Conservation (phyloP, 2,329 filamentous ascomycete genomes). For the Cladosporium cucumerinum region DNA sequence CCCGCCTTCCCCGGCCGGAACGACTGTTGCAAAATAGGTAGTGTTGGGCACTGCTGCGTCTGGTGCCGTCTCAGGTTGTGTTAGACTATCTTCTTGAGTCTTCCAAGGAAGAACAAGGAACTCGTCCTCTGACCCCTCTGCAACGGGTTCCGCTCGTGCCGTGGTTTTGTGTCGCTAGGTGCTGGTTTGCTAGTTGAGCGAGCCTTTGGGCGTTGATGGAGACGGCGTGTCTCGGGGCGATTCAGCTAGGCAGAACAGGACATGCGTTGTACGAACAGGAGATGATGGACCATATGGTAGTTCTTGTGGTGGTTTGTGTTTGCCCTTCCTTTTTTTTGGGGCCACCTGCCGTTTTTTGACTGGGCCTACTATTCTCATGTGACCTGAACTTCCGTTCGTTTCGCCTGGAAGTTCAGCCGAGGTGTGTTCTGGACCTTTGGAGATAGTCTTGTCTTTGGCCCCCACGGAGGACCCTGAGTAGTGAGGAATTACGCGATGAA, state of each 20-base stretch:
- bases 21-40: background rate
- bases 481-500: background rate
- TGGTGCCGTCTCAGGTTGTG: background rate
- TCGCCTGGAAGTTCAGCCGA: background rate
- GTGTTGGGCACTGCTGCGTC: conserved; percentile 8
- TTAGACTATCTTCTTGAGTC: background rate
- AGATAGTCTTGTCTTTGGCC: background rate
- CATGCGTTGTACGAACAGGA: background rate
- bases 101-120: no score
- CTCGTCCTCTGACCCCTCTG: background rate
- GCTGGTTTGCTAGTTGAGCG: background rate
- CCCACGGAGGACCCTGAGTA: background rate
- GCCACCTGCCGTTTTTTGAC: background rate
- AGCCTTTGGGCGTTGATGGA: background rate
- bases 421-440: background rate
- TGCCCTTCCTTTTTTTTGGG: background rate
- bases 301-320: background rate
- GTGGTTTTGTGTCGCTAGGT: background rate
- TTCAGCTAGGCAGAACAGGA: background rate
- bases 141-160: background rate
- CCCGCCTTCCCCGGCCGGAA: conserved; percentile 8
- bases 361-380: background rate
- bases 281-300: background rate
- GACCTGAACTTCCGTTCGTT: background rate
- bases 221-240: background rate